phyloP scores from a whole-genome alignment of 73 alveolate genomes.

The Paramecium tetraurelia region DNA sequence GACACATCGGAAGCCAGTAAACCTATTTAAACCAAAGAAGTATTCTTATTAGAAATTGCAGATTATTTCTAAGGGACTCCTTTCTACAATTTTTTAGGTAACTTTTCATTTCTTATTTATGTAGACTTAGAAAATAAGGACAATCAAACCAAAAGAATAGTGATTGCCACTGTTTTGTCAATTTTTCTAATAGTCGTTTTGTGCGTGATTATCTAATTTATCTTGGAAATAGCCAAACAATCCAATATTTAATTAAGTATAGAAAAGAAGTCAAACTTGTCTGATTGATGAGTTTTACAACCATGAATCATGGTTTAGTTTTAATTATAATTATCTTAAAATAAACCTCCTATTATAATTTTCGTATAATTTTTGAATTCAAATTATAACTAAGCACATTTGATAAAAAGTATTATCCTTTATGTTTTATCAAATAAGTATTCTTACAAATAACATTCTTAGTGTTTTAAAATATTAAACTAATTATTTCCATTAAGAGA shows the following conservation, averaged over 20 bases:
- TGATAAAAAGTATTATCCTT: background rate
- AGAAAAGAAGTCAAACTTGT: background rate
- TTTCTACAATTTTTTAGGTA: background rate
- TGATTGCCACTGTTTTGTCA: background rate
- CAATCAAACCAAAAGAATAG: background rate
- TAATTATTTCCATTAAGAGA: no score
- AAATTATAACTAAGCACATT: background rate
- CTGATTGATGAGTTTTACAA: background rate
- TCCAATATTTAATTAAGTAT: background rate
- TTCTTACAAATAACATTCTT: no score
- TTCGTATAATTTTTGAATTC: background rate
- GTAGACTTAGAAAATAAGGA: background rate
- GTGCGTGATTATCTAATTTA: background rate
- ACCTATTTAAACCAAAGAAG: background rate
- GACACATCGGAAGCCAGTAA: background rate
- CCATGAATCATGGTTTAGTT: background rate
- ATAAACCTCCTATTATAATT: background rate
- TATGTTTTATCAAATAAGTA: background rate
- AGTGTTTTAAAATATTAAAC: no score
- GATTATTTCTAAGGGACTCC: background rate
- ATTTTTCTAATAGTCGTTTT: background rate
- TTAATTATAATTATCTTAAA: background rate
- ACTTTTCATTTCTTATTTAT: background rate
- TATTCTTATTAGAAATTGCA: background rate
- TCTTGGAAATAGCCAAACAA: background rate